phyloP scores from a whole-genome alignment of 148 eudicot genomes.

The Amaranthus cruentus region DNA sequence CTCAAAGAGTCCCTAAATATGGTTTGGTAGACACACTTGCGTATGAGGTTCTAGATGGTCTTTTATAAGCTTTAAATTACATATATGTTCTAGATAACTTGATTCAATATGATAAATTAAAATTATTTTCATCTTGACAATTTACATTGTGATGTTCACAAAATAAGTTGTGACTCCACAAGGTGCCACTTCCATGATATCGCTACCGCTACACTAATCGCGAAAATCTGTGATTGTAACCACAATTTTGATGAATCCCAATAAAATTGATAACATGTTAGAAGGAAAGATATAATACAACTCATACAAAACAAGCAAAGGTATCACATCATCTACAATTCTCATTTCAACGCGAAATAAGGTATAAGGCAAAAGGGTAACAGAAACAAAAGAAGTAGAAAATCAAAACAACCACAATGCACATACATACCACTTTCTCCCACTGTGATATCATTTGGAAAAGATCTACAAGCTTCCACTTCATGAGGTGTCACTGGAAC shows the following conservation, averaged over 20 bases:
- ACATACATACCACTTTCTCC: constrained; percentile 26
- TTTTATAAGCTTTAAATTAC: too few species aligned
- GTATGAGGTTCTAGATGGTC: too few species aligned
- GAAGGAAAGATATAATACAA: neutral
- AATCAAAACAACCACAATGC: neutral
- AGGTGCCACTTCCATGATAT: too few species aligned
- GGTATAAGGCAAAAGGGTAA: neutral
- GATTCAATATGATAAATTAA: too few species aligned
- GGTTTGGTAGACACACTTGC: too few species aligned
- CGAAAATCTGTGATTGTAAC: too few species aligned
- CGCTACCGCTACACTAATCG: too few species aligned
- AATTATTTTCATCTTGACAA: too few species aligned
- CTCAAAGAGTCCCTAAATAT: too few species aligned
- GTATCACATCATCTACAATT: neutral
- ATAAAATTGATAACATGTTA: neutral
- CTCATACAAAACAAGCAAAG: neutral
- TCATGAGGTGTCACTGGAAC: constrained; percentile 28
- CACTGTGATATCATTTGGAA: constrained; percentile 12
- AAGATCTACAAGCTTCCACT: constrained; percentile 6
- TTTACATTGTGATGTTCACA: too few species aligned
- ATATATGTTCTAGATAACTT: too few species aligned
- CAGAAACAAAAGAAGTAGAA: neutral
- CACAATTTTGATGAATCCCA: neutral
- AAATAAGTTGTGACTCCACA: too few species aligned
- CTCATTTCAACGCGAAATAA: neutral